Evolutionary conservation across 768 basidiomycete genomes (phyloP), one percentile per base, ranked within the genome.

Genomic region (Rhodotorula graminis): DNA sequence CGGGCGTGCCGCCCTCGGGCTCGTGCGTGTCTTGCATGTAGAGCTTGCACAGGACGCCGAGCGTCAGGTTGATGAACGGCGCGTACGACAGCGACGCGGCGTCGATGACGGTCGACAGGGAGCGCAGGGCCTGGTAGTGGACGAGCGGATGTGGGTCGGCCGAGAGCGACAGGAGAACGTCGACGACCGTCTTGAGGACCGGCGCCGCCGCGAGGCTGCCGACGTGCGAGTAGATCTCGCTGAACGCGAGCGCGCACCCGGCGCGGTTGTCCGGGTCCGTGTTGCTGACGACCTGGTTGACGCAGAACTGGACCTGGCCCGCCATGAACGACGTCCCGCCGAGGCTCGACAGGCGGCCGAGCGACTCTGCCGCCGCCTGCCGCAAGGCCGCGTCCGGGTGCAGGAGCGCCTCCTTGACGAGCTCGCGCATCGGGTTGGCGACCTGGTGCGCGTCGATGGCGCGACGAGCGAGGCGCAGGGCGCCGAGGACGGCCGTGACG

Each of bases 81-180:
- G 90, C 87, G 79, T 95, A 99, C 0, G 91, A 89, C 67, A 98
- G 82, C 81, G 90, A 93, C 8, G 95, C 93, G 7, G 94, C 89
- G 78, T 91, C 89, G 80, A 96, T 89, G 69, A 98, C 94, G 25
- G 87, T 85, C 12, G 89, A 87, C 44, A 99, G 84, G 1, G 96
- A 90, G 61, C 86, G 88, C 72, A 97, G 83, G 5, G 95, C 89
- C 88, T 90, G 94, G 79, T 90, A 96, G 80, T 98, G 95, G 12
- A 97, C 96, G 46, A 93, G 85, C 0, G 96, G 95, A 80, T 98
- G 96, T 0, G 95, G 93, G 80, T 99, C 96, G 72, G 91, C 93
- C 80, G 90, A 88, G 29, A 99, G 86, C 0, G 94, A 95, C 87
- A 95, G 91, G 50, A 97, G 84, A 58, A 98, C 88, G 79, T 96